phyloP scores from a whole-genome alignment of 768 basidiomycete genomes.

The Tulasnella sp. region DNA sequence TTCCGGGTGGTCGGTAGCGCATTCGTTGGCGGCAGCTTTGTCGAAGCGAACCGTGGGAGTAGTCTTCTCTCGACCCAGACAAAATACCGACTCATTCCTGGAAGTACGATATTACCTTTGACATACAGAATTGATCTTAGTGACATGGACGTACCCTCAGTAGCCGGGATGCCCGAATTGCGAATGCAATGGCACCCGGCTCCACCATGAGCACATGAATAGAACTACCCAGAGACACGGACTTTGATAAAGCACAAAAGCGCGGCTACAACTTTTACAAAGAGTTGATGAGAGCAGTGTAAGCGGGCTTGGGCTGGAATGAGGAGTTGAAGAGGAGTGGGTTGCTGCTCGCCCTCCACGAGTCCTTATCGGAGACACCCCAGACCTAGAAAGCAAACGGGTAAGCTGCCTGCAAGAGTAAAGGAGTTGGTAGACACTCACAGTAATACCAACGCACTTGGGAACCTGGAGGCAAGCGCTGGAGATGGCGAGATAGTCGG shows the following conservation, averaged over 20 bases:
- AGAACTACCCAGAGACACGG: not conserved
- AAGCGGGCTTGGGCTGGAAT: constrained; percentile 13
- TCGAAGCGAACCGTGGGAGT: not conserved
- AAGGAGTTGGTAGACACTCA: not conserved
- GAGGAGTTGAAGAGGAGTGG: constrained; percentile 16
- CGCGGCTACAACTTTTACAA: not conserved
- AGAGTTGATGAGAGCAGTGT: not conserved
- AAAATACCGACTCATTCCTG: too few relatives aligned
- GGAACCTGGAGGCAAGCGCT: constrained; percentile 7
- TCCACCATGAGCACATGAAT: not conserved
- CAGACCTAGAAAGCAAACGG: not conserved
- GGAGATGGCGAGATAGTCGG: constrained; percentile 2
- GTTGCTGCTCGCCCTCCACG: not conserved
- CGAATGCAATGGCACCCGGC: not conserved
- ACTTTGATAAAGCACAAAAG: not conserved
- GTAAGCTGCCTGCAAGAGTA: not conserved
- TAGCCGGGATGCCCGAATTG: not conserved
- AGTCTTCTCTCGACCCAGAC: too few relatives aligned
- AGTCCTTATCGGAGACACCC: constrained; percentile 15
- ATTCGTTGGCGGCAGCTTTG: too few relatives aligned
- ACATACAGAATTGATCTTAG: not conserved
- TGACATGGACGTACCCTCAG: not conserved
- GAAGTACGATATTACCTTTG: too few relatives aligned
- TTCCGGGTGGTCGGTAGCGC: too few relatives aligned
- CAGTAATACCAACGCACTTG: constrained; percentile 20